phyloP scores from a whole-genome alignment of 23 red algal genomes.

The Gracilaria vermiculophylla region DNA sequence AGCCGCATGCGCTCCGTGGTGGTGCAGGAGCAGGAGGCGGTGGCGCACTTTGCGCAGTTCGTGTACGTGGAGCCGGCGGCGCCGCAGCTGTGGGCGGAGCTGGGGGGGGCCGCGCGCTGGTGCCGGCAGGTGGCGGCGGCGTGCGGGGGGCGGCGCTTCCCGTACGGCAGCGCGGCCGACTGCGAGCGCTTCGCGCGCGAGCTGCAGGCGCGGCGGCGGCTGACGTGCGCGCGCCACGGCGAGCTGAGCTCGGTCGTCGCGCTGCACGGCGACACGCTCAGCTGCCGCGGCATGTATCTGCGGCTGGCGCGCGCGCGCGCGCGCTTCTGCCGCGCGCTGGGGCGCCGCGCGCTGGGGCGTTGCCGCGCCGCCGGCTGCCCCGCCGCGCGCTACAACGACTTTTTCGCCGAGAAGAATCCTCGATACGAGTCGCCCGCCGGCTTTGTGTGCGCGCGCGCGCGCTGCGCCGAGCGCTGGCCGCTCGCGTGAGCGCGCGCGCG shows the following conservation, averaged over 20 bases:
- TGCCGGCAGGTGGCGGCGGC: not conserved
- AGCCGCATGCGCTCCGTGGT: not conserved
- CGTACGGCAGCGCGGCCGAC: not conserved
- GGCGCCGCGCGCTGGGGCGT: not conserved
- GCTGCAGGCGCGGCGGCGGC: not conserved
- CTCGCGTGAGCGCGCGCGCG: not conserved
- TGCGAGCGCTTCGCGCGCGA: not conserved
- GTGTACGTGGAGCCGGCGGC: conserved; percentile 12
- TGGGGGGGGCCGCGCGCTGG: not conserved
- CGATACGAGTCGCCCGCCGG: not conserved
- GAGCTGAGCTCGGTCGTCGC: conserved; percentile 4
- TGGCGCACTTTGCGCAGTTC: conserved; percentile 5
- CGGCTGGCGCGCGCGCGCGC: not conserved
- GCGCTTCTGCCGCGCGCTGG: conserved; percentile 3
- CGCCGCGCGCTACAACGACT: not conserved
- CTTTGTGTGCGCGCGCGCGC: not conserved
- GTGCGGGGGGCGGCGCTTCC: not conserved
- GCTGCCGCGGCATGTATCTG: conserved; percentile 2
- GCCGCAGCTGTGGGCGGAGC: not conserved
- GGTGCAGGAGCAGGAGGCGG: conserved; percentile 1
- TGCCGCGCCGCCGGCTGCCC: not conserved
- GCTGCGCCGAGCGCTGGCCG: not conserved
- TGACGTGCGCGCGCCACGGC: conserved; percentile 10
- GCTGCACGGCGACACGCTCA: conserved; percentile 27
- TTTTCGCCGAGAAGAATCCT: conserved; percentile 7